These are phyloP conservation scores for Diutina mesorugosa DNA, from an alignment of 1,139 yeast species.

Conservation along the genomic window DNA sequence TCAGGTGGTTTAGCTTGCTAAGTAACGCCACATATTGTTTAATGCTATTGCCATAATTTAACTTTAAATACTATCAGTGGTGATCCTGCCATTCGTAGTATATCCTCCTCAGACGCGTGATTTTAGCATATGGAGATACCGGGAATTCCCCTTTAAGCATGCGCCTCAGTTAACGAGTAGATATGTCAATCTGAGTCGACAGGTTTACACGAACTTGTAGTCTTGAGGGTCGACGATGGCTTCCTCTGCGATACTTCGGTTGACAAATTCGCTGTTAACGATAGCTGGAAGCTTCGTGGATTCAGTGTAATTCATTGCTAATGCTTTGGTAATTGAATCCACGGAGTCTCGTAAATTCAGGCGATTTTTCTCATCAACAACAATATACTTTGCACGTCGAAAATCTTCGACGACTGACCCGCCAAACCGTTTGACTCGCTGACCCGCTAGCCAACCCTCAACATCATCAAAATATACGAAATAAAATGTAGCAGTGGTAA, in stretches of 20 bases:
- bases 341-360: background rate
- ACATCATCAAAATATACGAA: conserved; percentile 9
- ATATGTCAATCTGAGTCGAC: background rate
- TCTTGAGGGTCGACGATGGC: background rate
- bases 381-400: background rate
- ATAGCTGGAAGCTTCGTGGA: background rate
- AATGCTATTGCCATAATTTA: no score
- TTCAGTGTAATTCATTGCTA: background rate
- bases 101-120: background rate
- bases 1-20: no score
- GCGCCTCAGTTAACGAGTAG: background rate
- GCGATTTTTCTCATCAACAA: background rate
- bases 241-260: background rate
- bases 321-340: background rate
- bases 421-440: conserved; percentile 18
- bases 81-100: background rate
- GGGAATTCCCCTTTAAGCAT: background rate
- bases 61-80: no score
- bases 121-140: background rate
- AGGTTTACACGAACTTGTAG: background rate
- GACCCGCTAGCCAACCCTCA: conserved; percentile 6
- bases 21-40: no score
- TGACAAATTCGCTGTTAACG: background rate
- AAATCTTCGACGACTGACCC: conserved; percentile 13
- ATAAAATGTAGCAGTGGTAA: conserved; percentile 13